Conservation (phyloP, 1,284 basidiomycete species). For the Peniophora sp. region DNA sequence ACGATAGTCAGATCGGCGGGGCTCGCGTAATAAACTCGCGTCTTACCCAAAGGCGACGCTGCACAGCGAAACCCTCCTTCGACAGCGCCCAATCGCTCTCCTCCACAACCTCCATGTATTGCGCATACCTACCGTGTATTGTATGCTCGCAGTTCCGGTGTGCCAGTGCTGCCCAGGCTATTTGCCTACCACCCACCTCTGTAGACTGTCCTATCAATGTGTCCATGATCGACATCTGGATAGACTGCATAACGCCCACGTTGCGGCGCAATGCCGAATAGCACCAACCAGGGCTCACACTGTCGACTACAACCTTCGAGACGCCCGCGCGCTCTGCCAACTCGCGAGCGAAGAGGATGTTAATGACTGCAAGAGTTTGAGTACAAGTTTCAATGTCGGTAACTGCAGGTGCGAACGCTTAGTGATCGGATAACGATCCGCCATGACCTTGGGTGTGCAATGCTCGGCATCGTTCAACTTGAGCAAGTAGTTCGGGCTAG, state of each 20-base stretch:
- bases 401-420: neutral
- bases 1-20: too few species aligned
- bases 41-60: neutral
- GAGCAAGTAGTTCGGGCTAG: slow-evolving; percentile 18
- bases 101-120: neutral
- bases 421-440: neutral
- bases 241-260: neutral
- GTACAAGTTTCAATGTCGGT: too few species aligned
- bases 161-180: neutral
- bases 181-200: neutral
- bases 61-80: slow-evolving; percentile 1
- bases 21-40: too few species aligned
- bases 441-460: slow-evolving; percentile 6
- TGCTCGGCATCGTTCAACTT: slow-evolving; percentile 20
- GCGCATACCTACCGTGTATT: neutral
- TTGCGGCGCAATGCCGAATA: neutral
- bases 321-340: slow-evolving; percentile 25
- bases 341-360: slow-evolving; percentile 33
- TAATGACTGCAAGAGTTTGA: slow-evolving; percentile 30
- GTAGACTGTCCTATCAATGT: neutral
- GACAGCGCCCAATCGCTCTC: slow-evolving; percentile 8
- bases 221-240: neutral
- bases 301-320: slow-evolving; percentile 23
- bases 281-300: neutral
- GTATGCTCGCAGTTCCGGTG: neutral